These are phyloP conservation scores for Aspergillaceae sp. DNA, from an alignment of 2,329 filamentous ascomycete species.

Conservation along the genomic window DNA sequence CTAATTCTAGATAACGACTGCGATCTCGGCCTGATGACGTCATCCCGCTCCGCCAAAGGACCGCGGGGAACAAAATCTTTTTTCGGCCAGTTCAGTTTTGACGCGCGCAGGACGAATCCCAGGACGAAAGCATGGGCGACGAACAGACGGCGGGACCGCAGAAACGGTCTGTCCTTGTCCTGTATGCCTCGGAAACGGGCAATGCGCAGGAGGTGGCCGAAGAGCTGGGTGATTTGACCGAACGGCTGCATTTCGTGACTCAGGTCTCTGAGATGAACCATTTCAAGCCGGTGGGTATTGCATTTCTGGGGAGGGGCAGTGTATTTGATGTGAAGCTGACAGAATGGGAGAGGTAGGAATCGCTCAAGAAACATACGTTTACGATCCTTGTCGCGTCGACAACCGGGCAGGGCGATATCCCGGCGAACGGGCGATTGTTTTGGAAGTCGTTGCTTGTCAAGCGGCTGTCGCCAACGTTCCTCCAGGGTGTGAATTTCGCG, in stretches of 20 bases:
- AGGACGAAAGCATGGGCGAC: conserved; percentile 17
- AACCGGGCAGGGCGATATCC: conserved; percentile 89
- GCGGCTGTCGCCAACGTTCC: conserved; percentile 61
- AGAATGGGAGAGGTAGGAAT: conserved; percentile 16
- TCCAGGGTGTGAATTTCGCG: conserved; percentile 63
- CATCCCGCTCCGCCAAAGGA: conserved; percentile 17
- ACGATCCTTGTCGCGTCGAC: conserved; percentile 75
- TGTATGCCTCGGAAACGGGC: conserved; percentile 93
- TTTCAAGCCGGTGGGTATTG: conserved; percentile 58
- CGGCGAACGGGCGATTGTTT: conserved; percentile 69
- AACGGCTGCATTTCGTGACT: conserved; percentile 70
- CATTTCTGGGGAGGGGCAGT: not conserved
- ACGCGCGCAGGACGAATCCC: no score
- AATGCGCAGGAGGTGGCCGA: conserved; percentile 87
- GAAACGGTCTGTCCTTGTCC: conserved; percentile 53
- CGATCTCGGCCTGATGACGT: conserved; percentile 19
- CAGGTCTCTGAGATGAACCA: conserved; percentile 69
- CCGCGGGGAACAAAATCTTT: conserved; percentile 6
- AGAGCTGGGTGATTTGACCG: conserved; percentile 65
- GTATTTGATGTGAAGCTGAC: not conserved
- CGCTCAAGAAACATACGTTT: conserved; percentile 27
- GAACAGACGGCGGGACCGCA: conserved; percentile 5
- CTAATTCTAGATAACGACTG: not conserved
- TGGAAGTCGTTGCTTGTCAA: conserved; percentile 80
- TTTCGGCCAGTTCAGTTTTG: not conserved